Conservation (phyloP, 2,329 filamentous ascomycete species). For the Teratosphaeria gauchensis region DNA sequence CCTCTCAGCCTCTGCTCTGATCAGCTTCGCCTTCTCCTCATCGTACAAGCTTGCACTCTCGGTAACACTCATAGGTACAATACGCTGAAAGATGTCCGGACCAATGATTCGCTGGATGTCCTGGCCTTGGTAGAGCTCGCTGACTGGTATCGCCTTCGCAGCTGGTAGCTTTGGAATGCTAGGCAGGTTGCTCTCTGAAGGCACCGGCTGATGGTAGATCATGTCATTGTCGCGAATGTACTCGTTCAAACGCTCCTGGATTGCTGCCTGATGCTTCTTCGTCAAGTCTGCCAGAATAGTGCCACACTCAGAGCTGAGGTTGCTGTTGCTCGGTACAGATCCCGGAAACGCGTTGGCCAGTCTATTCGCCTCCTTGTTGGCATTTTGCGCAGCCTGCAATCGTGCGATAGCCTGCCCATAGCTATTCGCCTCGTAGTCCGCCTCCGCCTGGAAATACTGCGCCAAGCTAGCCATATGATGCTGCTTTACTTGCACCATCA, state of each 20-base stretch:
- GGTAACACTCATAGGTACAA: constrained; percentile 90
- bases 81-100: constrained; percentile 92
- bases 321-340: constrained; percentile 69
- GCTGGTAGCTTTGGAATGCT: constrained; percentile 85
- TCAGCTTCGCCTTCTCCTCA: constrained; percentile 93
- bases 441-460: constrained; percentile 86
- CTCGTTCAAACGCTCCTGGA: constrained; percentile 70
- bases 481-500: constrained; percentile 73
- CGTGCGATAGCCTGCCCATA: constrained; percentile 79
- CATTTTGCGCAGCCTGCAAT: constrained; percentile 67
- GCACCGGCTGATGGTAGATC: constrained; percentile 91
- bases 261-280: constrained; percentile 68
- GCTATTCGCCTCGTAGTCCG: constrained; percentile 79
- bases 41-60: constrained; percentile 96
- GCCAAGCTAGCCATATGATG: constrained; percentile 75
- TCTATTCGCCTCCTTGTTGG: constrained; percentile 68
- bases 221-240: constrained; percentile 92
- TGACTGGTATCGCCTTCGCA: constrained; percentile 93
- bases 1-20: constrained; percentile 85
- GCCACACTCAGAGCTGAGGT: constrained; percentile 72
- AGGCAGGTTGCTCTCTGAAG: constrained; percentile 70
- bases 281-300: constrained; percentile 65
- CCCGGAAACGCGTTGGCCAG: constrained; percentile 71
- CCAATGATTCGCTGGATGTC: constrained; percentile 96
- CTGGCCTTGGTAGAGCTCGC: constrained; percentile 91